Base-by-base conservation (phyloP, 768 basidiomycete genomes). In the Chalciporus chontae region DNA sequence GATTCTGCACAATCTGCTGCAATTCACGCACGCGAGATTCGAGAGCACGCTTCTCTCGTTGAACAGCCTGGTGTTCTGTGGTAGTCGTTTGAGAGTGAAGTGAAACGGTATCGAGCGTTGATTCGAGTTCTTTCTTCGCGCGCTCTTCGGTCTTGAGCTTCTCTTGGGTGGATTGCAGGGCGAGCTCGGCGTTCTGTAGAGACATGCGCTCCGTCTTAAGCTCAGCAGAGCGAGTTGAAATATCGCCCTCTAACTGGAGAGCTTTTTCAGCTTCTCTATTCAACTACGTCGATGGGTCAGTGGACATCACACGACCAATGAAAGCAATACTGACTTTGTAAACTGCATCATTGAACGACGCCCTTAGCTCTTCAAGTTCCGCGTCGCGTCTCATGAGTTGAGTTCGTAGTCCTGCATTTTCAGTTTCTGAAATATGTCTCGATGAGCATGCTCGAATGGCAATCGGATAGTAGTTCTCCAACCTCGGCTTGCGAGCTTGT, bases 21-120 rank as follows among this genome's bases (percentile, higher is more conserved):
- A 87, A 70, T 57, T 86, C 83, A 37, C 74, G 77, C 27, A 87
- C 72, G 14, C 82, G 78, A 23, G 69, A 67, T 51, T 85, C 81
- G 11, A 85, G 74, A 7, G 66, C 72, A 29, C 62, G 52, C 54
- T 86, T 87, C 50, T 87, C 85, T 45, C 72, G 73, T 60, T 81
- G 75, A 24, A 84, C 63, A 50, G 77, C 77, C n/a, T 60, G 60
- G 10, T 69, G 64, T 27, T 72, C 74, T 36, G 69, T 50, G 34
- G 68, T 69, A 24, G 76, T 71, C 9, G 72, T 64, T 52, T 80
- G 73, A 3, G 80, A 80, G n/a, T 74, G 72, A 44, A 73, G 70
- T 3, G 83, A 81, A 37, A 84, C 54, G 9, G 73, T 71, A 43
- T 82, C 79, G 15, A 87, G 69, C 37, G 73, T 77, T 27, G 75